These are phyloP conservation scores for Capronia coronata DNA, from an alignment of 2,329 filamentous ascomycete genomes.

Conservation along the genomic window DNA sequence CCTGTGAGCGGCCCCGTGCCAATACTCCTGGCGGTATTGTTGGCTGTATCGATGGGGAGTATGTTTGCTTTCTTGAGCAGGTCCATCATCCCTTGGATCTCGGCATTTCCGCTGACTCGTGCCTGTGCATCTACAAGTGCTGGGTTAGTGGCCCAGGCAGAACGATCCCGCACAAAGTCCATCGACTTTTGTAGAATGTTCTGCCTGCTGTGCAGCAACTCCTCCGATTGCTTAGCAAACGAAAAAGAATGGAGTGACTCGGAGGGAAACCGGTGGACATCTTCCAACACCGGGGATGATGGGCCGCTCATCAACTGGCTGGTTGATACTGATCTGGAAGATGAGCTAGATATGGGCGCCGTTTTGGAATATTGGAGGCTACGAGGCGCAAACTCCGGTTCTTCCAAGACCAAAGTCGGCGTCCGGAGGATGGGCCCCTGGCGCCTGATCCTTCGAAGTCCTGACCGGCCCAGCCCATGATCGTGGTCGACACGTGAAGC, in stretches of 20 bases:
- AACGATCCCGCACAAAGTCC: conserved; percentile 91
- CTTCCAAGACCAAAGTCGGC: conserved; percentile 55
- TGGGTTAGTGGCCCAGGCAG: conserved; percentile 70
- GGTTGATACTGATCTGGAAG: conserved; percentile 36
- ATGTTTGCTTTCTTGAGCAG: conserved; percentile 75
- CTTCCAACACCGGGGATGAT: conserved; percentile 68
- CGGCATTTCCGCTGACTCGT: conserved; percentile 71
- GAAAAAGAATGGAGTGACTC: conserved; percentile 98
- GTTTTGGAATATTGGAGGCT: conserved; percentile 61
- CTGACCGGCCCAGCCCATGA: conserved; percentile 75
- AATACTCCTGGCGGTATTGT: conserved; percentile 38
- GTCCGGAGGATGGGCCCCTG: conserved; percentile 61
- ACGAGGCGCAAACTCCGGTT: conserved; percentile 54
- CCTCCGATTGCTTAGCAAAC: conserved; percentile 91
- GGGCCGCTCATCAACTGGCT: conserved; percentile 55
- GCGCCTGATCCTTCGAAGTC: conserved; percentile 88
- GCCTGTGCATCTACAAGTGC: conserved; percentile 79
- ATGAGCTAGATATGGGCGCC: conserved; percentile 57
- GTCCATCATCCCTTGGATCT: conserved; percentile 86
- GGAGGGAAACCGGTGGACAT: conserved; percentile 84
- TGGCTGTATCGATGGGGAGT: conserved; percentile 58
- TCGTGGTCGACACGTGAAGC: conserved; percentile 83
- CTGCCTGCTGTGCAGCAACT: conserved; percentile 83
- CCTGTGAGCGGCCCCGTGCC: conserved; percentile 66
- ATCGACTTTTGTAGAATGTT: conserved; percentile 88